phyloP scores from a whole-genome alignment of 805 yeast species.

The Ogataea glucozyma region DNA sequence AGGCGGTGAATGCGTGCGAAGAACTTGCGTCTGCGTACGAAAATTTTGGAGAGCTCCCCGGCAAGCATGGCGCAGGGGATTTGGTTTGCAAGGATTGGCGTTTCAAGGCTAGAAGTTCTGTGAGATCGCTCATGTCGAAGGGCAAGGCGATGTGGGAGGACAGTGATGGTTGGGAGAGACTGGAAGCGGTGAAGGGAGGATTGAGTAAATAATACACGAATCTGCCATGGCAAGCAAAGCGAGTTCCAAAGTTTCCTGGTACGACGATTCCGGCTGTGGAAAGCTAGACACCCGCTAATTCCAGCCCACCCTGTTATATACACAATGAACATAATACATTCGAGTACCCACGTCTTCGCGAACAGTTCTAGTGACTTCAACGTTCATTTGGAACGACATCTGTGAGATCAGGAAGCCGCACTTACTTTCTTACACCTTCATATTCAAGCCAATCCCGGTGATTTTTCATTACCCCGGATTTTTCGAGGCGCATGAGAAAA shows the following conservation, averaged over 20 bases:
- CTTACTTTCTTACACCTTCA: too few relatives aligned
- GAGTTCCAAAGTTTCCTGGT: not conserved
- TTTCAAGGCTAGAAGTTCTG: constrained; percentile 71
- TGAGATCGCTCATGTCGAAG: constrained; percentile 74
- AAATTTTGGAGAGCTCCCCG: constrained; percentile 81
- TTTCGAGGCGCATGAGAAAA: too few relatives aligned
- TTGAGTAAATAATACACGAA: constrained; percentile 28
- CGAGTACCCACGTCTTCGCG: too few relatives aligned
- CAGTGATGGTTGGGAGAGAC: constrained; percentile 70
- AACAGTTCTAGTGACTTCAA: too few relatives aligned
- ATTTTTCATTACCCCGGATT: not conserved
- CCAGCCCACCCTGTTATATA: too few relatives aligned
- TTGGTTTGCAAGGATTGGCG: constrained; percentile 92
- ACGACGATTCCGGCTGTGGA: too few relatives aligned
- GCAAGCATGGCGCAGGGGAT: constrained; percentile 76
- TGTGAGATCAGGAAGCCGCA: too few relatives aligned
- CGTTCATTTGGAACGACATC: too few relatives aligned
- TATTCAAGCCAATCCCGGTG: too few relatives aligned
- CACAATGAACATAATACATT: too few relatives aligned
- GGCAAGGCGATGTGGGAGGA: constrained; percentile 82
- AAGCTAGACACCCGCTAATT: too few relatives aligned
- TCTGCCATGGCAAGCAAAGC: not conserved
- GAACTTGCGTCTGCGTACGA: constrained; percentile 86
- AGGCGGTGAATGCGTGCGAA: constrained; percentile 73
- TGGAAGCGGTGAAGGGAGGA: constrained; percentile 54